A percentile compares a stretch with the other conserved stretches of the same genome.
Evolutionary conservation across 495 filamentous ascomycete species (phyloP).

Genomic region (Neurospora tetraspora): DNA sequence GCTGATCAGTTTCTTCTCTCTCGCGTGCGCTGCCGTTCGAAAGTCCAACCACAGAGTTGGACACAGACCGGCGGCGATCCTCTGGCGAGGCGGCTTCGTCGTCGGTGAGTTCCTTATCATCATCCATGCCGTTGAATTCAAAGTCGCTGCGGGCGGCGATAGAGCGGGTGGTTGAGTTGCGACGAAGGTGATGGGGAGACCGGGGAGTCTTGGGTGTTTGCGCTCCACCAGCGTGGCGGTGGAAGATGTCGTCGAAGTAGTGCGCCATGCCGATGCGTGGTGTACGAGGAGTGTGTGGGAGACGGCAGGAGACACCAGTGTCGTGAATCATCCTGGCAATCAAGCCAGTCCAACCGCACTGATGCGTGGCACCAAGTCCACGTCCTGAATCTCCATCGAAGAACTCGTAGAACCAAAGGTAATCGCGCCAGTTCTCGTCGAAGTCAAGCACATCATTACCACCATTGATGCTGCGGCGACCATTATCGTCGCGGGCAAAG

Average conservation of each 20-base stretch:
- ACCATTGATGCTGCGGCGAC: slow-evolving; percentile 75
- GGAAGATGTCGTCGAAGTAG: slow-evolving; percentile 92
- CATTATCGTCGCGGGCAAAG: slow-evolving; percentile 73
- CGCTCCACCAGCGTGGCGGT: slow-evolving; percentile 30
- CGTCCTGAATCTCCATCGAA: slow-evolving; percentile 89
- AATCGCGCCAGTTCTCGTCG: slow-evolving; percentile 84
- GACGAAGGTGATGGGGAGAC: slow-evolving; percentile 48
- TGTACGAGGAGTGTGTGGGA: slow-evolving; percentile 86
- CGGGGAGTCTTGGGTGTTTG: slow-evolving; percentile 25
- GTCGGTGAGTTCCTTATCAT: slow-evolving; percentile 18
- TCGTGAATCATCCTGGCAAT: slow-evolving; percentile 97
- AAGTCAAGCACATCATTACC: slow-evolving; percentile 77
- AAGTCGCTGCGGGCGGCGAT: slow-evolving; percentile 83
- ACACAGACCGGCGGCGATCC: slow-evolving; percentile 22
- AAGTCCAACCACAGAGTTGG: slow-evolving; percentile 11
- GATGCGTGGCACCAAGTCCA: slow-evolving; percentile 85
- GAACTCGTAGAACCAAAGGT: slow-evolving; percentile 94
- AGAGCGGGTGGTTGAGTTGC: slow-evolving; percentile 76
- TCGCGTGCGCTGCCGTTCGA: slow-evolving; percentile 11
- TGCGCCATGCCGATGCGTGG: slow-evolving; percentile 73
- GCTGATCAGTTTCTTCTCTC: slow-evolving; percentile 47
- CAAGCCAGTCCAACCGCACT: slow-evolving; percentile 95
- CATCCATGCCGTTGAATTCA: slow-evolving; percentile 32
- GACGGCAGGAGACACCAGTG: slow-evolving; percentile 82
- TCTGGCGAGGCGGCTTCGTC: slow-evolving; percentile 18